Evolutionary conservation across 1,139 yeast genomes (phyloP), one percentile per base, ranked within the genome.

Genomic region (Candida anutae): DNA sequence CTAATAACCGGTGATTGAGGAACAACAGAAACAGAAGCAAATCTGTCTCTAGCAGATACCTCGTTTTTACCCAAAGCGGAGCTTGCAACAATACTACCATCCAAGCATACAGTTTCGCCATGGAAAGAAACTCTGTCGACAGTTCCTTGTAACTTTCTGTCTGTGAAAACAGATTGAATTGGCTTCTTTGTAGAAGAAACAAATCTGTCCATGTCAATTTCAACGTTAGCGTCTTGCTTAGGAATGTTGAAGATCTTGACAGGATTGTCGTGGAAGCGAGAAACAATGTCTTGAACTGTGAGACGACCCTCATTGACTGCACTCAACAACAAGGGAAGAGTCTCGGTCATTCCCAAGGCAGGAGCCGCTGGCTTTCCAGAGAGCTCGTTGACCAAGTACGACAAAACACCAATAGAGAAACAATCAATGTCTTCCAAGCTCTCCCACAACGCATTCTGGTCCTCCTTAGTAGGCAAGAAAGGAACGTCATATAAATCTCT

Each of bases 41-140:
- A 64, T 44, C 64, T 54, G 31, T 55, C 57, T 38, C 66, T 55
- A 16, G 68, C 53, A 28, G 51, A 55, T 31, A 58, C 59, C 41
- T 70, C 66, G 50, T 72, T 68, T 50, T 61, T 62, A 39, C 96
- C 96, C 28, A 65, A 53, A 19, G 81, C 78, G 39, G 63, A 69
- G 15, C 55, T 48, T 28, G 69, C 66, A 38, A 81, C 64, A 28
- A 84, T 58, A 34, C 71, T 71, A 41, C 95, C 95, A 51, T 88
- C 95, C 42, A 87, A 69, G 39, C 85, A 80, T 35, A 80, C 84
- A 32, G 95, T 82, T 51, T 78, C 78, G 37, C 76, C 79, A 41
- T 77, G 75, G 53, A 83, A 66, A 38, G 78, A 70, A 30, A 90
- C 97, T 53, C 97, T 76, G 58, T 85, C 95, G 46, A 90, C 79